Conservation (phyloP, 176 grass and related monocot genomes). For the Bromus sterilis region DNA sequence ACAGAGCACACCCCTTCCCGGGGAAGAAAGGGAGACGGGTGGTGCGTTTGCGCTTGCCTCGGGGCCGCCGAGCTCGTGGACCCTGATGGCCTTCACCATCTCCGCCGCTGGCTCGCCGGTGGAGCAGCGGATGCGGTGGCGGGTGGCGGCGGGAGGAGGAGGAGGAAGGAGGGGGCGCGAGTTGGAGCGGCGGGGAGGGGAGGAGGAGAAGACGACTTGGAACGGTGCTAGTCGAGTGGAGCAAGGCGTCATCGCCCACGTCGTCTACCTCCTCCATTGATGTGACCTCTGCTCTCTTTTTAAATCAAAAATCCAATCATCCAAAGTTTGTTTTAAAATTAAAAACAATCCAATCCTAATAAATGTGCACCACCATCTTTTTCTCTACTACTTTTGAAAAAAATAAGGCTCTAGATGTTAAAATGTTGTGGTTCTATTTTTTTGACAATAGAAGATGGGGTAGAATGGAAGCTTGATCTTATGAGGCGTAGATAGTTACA, state of each 20-base stretch:
- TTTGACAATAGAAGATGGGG: too few species aligned
- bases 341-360: too few species aligned
- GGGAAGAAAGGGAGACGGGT: not conserved
- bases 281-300: not conserved
- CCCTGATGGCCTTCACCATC: conserved; percentile 69
- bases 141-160: not conserved
- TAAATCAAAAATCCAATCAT: not conserved
- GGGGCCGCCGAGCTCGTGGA: conserved; percentile 68
- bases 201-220: not conserved
- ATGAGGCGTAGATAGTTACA: too few species aligned
- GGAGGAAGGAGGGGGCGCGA: not conserved
- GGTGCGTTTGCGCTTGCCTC: conserved; percentile 35
- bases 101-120: not conserved
- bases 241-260: not conserved
- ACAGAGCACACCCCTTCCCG: not conserved
- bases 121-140: not conserved
- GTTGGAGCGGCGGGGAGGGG: not conserved
- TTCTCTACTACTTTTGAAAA: too few species aligned
- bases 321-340: too few species aligned
- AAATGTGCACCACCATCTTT: too few species aligned
- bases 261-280: not conserved
- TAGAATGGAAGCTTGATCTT: too few species aligned
- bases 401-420: too few species aligned
- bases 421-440: too few species aligned
- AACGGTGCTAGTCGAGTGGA: not conserved